Conservation (phyloP, 345 rosid species). For the Euphorbia pulcherrima region DNA sequence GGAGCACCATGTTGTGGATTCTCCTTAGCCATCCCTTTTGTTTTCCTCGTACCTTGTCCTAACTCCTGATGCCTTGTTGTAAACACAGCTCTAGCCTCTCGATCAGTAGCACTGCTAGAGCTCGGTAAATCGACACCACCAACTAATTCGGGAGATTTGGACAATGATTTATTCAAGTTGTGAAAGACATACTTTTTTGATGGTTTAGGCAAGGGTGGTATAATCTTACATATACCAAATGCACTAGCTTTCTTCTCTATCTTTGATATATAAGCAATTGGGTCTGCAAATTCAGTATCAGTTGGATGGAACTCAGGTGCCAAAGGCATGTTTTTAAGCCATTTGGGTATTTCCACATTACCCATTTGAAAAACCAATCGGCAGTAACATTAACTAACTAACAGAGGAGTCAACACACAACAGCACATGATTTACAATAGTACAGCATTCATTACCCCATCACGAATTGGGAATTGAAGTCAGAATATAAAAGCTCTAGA, state of each 20-base stretch:
- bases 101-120: slow-evolving; percentile 23
- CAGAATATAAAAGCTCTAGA: slow-evolving; percentile 41
- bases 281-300: slow-evolving; percentile 97
- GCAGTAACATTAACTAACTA: slow-evolving; percentile 18
- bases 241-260: slow-evolving; percentile 93
- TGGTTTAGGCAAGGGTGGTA: slow-evolving; percentile 94
- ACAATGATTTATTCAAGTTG: slow-evolving; percentile 79
- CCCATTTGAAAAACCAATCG: slow-evolving; percentile 46
- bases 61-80: slow-evolving; percentile 97
- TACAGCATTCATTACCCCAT: slow-evolving; percentile 18
- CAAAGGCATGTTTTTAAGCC: slow-evolving; percentile 80
- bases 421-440: slow-evolving; percentile 13
- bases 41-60: slow-evolving; percentile 61
- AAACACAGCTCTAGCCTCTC: slow-evolving; percentile 71
- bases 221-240: slow-evolving; percentile 90
- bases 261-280: slow-evolving; percentile 92
- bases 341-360: slow-evolving; percentile 78
- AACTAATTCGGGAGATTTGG: slow-evolving; percentile 70
- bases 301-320: slow-evolving; percentile 95
- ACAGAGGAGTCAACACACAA: slow-evolving; percentile 1
- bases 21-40: slow-evolving; percentile 41
- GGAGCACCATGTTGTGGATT: slow-evolving; percentile 45
- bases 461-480: neutral
- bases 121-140: slow-evolving; percentile 37
- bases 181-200: slow-evolving; percentile 70